phyloP scores from a whole-genome alignment of 768 basidiomycete species.

The Hericium rajendrae region DNA sequence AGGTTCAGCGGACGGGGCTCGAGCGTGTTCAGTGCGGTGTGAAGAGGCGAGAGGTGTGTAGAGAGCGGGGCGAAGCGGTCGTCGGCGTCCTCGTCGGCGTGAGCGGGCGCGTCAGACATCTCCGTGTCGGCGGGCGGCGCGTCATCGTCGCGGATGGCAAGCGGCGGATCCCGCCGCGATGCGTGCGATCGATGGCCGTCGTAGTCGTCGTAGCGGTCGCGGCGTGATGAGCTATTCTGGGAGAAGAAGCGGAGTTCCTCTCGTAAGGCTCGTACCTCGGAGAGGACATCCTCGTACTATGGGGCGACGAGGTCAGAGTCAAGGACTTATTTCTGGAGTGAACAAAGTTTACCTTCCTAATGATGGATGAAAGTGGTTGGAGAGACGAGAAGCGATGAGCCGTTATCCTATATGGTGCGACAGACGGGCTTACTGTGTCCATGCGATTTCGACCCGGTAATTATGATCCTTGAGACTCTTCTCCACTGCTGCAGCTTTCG shows the following conservation, averaged over 20 bases:
- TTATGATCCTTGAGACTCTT: neutral
- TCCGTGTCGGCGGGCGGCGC: neutral
- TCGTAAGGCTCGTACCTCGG: slow-evolving; percentile 9
- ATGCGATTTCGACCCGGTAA: neutral
- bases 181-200: neutral
- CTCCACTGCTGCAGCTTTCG: neutral
- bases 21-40: slow-evolving; percentile 2
- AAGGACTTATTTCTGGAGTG: neutral
- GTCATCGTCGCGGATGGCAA: neutral
- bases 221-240: neutral
- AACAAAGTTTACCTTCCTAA: slow-evolving; percentile 9
- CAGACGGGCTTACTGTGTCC: neutral
- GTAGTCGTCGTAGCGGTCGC: neutral
- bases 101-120: neutral
- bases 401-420: neutral
- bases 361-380: neutral
- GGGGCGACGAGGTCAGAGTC: neutral
- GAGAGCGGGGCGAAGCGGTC: slow-evolving; percentile 14
- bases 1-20: slow-evolving; percentile 6
- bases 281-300: slow-evolving; percentile 13
- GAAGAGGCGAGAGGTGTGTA: slow-evolving; percentile 13
- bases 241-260: slow-evolving; percentile 1
- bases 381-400: neutral
- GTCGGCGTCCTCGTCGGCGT: slow-evolving; percentile 8
- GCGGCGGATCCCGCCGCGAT: neutral